Conservation (phyloP, 2,329 filamentous ascomycete species). For the Arthrobotrys iridis region DNA sequence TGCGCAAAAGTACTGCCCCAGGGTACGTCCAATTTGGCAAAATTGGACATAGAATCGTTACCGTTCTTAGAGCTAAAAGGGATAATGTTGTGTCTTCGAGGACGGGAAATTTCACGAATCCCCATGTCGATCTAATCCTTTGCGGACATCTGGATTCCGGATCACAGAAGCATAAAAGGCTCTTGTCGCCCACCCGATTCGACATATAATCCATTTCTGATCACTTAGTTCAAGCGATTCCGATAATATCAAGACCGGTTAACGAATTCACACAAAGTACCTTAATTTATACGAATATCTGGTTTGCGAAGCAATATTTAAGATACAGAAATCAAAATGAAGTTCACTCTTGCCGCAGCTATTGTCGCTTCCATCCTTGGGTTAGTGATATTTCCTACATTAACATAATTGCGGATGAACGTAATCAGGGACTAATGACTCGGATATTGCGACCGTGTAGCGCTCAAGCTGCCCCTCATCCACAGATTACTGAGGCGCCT, state of each 20-base stretch:
- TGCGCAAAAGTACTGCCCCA: background rate
- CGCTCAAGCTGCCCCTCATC: constrained; percentile 39
- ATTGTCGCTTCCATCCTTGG: constrained; percentile 37
- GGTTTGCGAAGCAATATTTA: background rate
- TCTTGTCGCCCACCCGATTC: background rate
- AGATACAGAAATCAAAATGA: constrained; percentile 35
- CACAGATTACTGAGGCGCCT: constrained; percentile 28
- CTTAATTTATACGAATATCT: background rate
- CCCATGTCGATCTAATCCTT: constrained; percentile 14
- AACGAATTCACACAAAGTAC: background rate
- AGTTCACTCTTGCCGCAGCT: constrained; percentile 44
- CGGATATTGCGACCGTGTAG: background rate
- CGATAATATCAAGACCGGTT: background rate
- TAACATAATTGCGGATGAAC: too few relatives aligned
- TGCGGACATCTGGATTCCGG: background rate
- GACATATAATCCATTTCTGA: background rate
- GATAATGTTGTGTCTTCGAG: constrained; percentile 35
- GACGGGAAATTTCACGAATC: constrained; percentile 16
- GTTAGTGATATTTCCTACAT: constrained; percentile 6
- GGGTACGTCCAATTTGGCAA: constrained; percentile 41
- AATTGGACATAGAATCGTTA: constrained; percentile 19
- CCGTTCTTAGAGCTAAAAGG: constrained; percentile 13
- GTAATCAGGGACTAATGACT: background rate
- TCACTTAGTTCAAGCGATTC: background rate
- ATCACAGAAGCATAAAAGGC: constrained; percentile 31